Conservation (phyloP, 2,329 filamentous ascomycete species). For the Xylariaceae sp. region DNA sequence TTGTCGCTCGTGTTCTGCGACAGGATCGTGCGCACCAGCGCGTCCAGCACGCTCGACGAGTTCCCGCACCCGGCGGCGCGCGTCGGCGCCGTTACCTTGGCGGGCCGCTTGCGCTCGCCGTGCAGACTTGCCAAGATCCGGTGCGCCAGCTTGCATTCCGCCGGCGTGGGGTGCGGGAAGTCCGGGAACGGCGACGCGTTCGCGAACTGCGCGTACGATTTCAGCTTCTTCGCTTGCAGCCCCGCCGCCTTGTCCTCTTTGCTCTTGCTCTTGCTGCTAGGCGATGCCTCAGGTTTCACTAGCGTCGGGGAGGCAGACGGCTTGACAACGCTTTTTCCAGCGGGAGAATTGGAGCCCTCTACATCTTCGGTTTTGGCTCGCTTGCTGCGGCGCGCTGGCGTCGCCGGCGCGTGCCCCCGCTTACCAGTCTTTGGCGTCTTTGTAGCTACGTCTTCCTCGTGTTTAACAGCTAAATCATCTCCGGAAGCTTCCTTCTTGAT, state of each 20-base stretch:
- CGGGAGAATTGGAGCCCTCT: neutral
- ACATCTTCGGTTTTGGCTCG: neutral
- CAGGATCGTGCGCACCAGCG: conserved; percentile 54
- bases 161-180: conserved; percentile 65
- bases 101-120: conserved; percentile 64
- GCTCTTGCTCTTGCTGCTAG: conserved; percentile 11
- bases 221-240: conserved; percentile 48
- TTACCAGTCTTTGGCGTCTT: neutral
- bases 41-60: conserved; percentile 54
- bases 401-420: neutral
- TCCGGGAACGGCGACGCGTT: conserved; percentile 66
- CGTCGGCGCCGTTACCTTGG: conserved; percentile 59
- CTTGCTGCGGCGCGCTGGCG: neutral
- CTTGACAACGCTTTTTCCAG: neutral
- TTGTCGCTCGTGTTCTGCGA: conserved; percentile 55
- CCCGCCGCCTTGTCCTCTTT: conserved; percentile 24
- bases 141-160: conserved; percentile 71
- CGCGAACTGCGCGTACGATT: conserved; percentile 45
- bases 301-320: neutral
- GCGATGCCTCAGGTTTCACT: neutral
- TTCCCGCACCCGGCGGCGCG: conserved; percentile 65
- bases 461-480: no score
- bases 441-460: neutral
- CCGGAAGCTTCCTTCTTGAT: neutral
- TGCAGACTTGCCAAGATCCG: conserved; percentile 66